These are phyloP conservation scores for Pseudocercospora fijiensis DNA, from an alignment of 2,329 filamentous ascomycete species.

Conservation along the genomic window DNA sequence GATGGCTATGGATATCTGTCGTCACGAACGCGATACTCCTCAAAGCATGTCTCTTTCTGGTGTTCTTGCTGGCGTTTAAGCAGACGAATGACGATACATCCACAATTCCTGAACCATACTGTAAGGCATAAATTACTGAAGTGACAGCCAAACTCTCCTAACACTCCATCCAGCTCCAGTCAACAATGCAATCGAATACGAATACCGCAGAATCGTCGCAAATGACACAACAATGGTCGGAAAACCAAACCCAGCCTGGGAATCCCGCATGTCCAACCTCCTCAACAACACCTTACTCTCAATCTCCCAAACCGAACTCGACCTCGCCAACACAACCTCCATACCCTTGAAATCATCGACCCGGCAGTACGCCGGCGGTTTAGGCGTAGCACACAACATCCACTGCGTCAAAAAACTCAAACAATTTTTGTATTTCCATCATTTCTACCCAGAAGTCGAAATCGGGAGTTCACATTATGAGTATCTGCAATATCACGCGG, in stretches of 20 bases:
- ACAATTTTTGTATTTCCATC: slow-evolving; percentile 17
- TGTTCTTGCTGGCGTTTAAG: slow-evolving; percentile 14
- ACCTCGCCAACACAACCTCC: slow-evolving; percentile 5
- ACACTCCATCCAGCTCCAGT: slow-evolving; percentile 6
- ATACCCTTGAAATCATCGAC: slow-evolving; percentile 8
- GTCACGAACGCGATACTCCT: slow-evolving; percentile 9
- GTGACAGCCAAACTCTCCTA: not conserved
- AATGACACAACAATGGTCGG: slow-evolving; percentile 19
- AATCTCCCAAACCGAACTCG: slow-evolving; percentile 15
- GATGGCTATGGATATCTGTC: slow-evolving; percentile 14
- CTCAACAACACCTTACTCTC: slow-evolving; percentile 17
- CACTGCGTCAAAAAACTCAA: slow-evolving; percentile 22
- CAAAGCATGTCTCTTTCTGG: slow-evolving; percentile 9
- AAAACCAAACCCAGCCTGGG: slow-evolving; percentile 14
- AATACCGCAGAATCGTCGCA: slow-evolving; percentile 14
- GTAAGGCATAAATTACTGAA: not conserved
- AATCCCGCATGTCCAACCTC: slow-evolving; percentile 13
- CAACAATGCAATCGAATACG: slow-evolving; percentile 16
- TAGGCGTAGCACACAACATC: slow-evolving; percentile 18
- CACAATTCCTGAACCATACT: slow-evolving; percentile 17
- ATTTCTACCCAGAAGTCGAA: slow-evolving; percentile 18
- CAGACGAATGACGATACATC: not conserved
- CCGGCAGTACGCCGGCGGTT: slow-evolving; percentile 15
- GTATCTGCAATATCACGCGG: slow-evolving; percentile 17
- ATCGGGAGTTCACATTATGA: slow-evolving; percentile 11